Conservation (phyloP, 768 basidiomycete genomes). For the Lentinula sp. region DNA sequence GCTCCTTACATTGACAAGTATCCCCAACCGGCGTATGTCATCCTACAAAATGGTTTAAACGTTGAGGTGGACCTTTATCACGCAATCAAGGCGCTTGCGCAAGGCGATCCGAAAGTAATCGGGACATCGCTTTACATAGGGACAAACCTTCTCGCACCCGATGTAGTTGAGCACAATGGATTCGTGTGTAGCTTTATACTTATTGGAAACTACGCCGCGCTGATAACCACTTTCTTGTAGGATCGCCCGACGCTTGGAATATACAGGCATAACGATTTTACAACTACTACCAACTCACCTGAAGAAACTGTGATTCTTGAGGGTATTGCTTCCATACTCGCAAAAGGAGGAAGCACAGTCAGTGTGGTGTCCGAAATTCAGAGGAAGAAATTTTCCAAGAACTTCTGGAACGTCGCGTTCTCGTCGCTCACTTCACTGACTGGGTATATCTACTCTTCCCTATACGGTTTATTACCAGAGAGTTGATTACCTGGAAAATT, state of each 20-base stretch:
- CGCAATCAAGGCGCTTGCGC: conserved; percentile 34
- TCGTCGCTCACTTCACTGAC: conserved; percentile 48
- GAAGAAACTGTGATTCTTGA: conserved; percentile 34
- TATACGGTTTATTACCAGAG: not conserved
- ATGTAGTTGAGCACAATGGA: conserved; percentile 44
- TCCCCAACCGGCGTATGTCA: conserved; percentile 52
- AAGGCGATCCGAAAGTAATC: conserved; percentile 44
- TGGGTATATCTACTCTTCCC: conserved; percentile 18
- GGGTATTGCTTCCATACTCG: conserved; percentile 39
- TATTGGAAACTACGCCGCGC: not conserved
- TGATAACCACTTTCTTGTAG: conserved; percentile 20
- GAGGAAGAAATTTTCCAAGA: conserved; percentile 55
- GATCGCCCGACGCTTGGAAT: conserved; percentile 49
- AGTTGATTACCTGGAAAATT: not conserved
- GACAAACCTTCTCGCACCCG: conserved; percentile 39
- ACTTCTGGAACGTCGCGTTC: conserved; percentile 58
- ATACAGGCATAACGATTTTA: conserved; percentile 40
- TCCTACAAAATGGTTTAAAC: conserved; percentile 69
- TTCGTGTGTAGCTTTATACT: conserved; percentile 35
- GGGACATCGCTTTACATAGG: conserved; percentile 50
- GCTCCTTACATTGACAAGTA: conserved; percentile 36
- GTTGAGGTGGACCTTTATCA: conserved; percentile 64
- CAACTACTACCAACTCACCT: conserved; percentile 33
- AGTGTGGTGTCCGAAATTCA: conserved; percentile 55
- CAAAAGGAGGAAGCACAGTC: conserved; percentile 40